Evolutionary conservation across 345 rosid species (phyloP).

Genomic region (Pugionium dolabratum): DNA sequence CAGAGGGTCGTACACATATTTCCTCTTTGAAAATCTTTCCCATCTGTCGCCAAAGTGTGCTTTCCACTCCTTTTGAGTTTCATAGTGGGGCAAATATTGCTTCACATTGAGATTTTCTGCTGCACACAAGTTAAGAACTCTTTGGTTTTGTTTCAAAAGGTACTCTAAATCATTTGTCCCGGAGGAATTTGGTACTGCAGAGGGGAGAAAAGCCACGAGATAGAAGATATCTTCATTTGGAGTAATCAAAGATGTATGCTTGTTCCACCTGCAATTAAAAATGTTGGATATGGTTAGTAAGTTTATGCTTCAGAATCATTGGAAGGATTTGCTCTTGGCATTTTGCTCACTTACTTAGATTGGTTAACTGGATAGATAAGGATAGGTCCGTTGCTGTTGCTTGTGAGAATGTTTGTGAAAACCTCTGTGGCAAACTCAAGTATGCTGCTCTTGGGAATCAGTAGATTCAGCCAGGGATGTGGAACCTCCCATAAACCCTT

Average conservation of each 20-base stretch:
- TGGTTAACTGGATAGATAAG: slow-evolving; percentile 85
- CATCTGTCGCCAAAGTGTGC: slow-evolving; percentile 73
- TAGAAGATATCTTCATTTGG: slow-evolving; percentile 82
- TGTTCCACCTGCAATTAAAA: slow-evolving; percentile 75
- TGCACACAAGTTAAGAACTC: slow-evolving; percentile 55
- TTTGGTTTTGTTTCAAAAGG: slow-evolving; percentile 58
- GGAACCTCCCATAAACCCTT: slow-evolving; percentile 92
- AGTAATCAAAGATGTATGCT: slow-evolving; percentile 64
- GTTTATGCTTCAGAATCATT: slow-evolving; percentile 1
- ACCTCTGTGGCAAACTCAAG: slow-evolving; percentile 55
- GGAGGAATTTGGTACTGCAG: slow-evolving; percentile 67
- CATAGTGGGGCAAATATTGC: slow-evolving; percentile 78
- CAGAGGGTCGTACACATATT: slow-evolving; percentile 72
- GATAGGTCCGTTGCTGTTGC: slow-evolving; percentile 77
- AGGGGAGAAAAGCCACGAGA: slow-evolving; percentile 73
- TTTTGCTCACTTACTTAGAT: slow-evolving; percentile 57
- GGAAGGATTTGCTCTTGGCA: not conserved
- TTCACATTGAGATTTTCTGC: slow-evolving; percentile 50
- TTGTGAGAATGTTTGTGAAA: slow-evolving; percentile 66
- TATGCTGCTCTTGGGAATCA: slow-evolving; percentile 70
- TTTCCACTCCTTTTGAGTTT: slow-evolving; percentile 70
- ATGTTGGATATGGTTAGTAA: slow-evolving; percentile 22
- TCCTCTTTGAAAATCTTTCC: slow-evolving; percentile 65
- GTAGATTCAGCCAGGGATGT: slow-evolving; percentile 95
- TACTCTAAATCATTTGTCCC: slow-evolving; percentile 57